These are phyloP conservation scores for Tuber umbilicatum DNA, from an alignment of 495 filamentous ascomycete species.

Conservation along the genomic window DNA sequence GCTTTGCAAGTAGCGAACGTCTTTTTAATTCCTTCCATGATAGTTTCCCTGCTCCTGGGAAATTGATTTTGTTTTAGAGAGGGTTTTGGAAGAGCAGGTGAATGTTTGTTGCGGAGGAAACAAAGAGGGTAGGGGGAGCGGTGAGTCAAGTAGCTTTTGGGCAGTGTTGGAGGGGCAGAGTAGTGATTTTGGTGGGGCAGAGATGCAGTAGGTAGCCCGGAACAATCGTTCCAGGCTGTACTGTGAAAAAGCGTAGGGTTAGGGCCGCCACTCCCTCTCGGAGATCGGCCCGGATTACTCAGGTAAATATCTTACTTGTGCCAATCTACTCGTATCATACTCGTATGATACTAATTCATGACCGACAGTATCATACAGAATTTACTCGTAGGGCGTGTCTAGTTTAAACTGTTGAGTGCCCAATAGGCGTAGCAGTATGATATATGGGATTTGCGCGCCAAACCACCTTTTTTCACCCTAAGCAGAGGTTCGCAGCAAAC, in stretches of 20 bases:
- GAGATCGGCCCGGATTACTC: neutral
- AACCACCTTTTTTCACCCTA: too few relatives aligned
- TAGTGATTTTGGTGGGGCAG: slow-evolving; percentile 20
- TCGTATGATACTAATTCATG: too few relatives aligned
- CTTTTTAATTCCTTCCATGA: slow-evolving; percentile 68
- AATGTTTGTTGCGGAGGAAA: neutral
- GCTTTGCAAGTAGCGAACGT: slow-evolving; percentile 85
- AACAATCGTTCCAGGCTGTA: neutral
- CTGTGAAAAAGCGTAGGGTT: neutral
- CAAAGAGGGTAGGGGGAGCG: neutral
- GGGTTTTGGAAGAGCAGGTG: neutral
- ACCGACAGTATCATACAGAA: neutral
- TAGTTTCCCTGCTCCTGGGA: neutral
- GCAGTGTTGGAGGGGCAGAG: slow-evolving; percentile 18
- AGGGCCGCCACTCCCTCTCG: slow-evolving; percentile 3
- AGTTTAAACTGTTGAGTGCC: too few relatives aligned
- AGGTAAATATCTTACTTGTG: neutral
- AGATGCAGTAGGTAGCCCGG: neutral
- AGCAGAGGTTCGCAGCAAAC: too few relatives aligned
- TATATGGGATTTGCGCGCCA: too few relatives aligned
- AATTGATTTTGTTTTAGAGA: neutral
- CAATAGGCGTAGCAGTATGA: too few relatives aligned
- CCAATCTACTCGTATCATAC: too few relatives aligned
- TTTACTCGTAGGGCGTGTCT: too few relatives aligned
- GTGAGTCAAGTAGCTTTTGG: neutral